Base-by-base conservation (phyloP, 106 monocot genomes). In the Dactylorhiza incarnata region DNA sequence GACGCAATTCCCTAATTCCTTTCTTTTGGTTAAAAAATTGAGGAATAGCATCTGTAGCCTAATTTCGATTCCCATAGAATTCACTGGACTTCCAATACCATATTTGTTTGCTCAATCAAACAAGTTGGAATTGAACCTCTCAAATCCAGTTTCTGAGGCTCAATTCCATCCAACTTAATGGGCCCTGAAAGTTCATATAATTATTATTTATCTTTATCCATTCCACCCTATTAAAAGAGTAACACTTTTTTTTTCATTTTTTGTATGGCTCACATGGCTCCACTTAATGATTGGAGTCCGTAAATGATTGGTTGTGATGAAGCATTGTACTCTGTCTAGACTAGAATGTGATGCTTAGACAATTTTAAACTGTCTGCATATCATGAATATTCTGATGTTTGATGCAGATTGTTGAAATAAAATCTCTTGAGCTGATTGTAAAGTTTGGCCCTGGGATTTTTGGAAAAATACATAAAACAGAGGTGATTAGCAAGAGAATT, bases 401-500 rank as follows among this genome's bases (percentile, higher is more conserved):
- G 9, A 13, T 37, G 12, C 83, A 96, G 93, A 76, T 99, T 52
- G 74, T 83, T 82, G 89, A 91, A 45, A 91, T 89, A 68, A 94
- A 86, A 45, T 81, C 89, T 45, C 73, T 91, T 47, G 87, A 89
- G 67, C 74, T 99, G 46, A 19, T 86, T 86, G 12, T 91, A 73
- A 99, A 87, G 78, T 83, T 94, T 89, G 89, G 89, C 70, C 48
- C n/a, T 48, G 83, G 76, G 52, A 73, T 76, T 84, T 79, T 19
- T 74, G 94, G 97, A 17, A 81, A 89, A 88, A 68, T 94, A 72
- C 94, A 99, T 87, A 85, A 91, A 78, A 99, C 89, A 20, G 97
- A 99, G 91, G 97, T 91, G 71, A 68, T 19, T 16, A 66, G 48
- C 37, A 62, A 17, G 4, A 10, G 48, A 13, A 52, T 24, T 45